Base-by-base conservation (phyloP, 179 eudicot genomes). In the Gypsophila paniculata region DNA sequence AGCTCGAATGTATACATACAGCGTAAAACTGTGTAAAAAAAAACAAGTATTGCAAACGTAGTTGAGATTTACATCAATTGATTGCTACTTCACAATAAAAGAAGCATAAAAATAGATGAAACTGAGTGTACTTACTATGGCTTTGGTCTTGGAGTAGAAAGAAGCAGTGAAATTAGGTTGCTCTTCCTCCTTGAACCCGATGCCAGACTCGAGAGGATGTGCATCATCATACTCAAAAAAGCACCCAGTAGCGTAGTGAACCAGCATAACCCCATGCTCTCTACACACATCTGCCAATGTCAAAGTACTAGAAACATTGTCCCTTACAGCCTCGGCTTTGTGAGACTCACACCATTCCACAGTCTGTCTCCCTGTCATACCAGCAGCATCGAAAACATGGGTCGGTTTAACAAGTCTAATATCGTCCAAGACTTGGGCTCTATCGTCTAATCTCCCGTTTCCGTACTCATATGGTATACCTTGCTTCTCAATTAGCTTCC, bases 351-450 rank as follows among this genome's bases (percentile, higher is more conserved):
- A 61, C 65, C 65, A 61, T 5, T 59, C 63, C 5, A 25, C 36
- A 2, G 15, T 26, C 3, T 26, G 63, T 14, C 36, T 12, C 17
- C 63, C 63, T 6, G 63, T 59, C 17, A 26, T 26, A 25, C 63
- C 63, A 25, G 63, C 36, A 59, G 63, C 38, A 59, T 59, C 26
- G 63, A 59, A 59, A 25, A 59, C 63, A 26, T 59, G 63, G 17
- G 63, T 59, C 7, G 63, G 36, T 12, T 59, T 59, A 10, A 25
- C 38, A 1, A 12, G 13, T 26, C 36, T 9, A 25, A 59, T 25
- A 25, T 59, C 63, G 13, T 23, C 26, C 63, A 8, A 11, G n/a
- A 25, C 10, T 21, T 57, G 36, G 15, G 36, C 15, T 11, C 36
- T 25, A 5, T 59, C 36, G 34, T 59, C 63, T 25, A 59, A 59